Base-by-base conservation (phyloP, 768 basidiomycete species). In the Fomitopsis serialis region DNA sequence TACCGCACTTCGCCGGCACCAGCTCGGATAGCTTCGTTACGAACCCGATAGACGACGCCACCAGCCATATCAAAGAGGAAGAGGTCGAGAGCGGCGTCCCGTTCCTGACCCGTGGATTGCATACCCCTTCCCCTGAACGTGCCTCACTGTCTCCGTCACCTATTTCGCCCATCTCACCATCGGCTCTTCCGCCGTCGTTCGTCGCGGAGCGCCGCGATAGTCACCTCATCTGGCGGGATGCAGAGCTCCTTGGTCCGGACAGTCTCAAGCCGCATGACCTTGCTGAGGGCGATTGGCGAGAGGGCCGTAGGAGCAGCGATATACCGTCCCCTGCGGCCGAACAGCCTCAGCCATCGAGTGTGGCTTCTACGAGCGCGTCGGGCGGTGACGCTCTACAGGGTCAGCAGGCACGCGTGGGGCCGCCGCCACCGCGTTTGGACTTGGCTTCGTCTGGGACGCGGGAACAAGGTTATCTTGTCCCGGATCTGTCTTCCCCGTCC, bases 201-300 rank as follows among this genome's bases (percentile, higher is more conserved):
- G 11, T 37, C 1, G 34, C 50, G 3, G 23, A 19, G 2, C 65
- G 58, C n/a, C 48, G 53, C 19, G 42, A 61, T 42, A 63, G 66
- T 52, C 65, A 70, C 44, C 43, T 70, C 37, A 55, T 67, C 35
- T 76, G 77, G 74, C 67, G 71, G 40, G 75, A 76, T 47, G 74
- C 68, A 6, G 76, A 78, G 45, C 54, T 77, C 2, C 68, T 77
- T 23, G 75, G 75, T 10, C 75, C 76, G 1, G 75, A 77, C 50
- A 76, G 68, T 53, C 69, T 77, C 25, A 67, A 70, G 50, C 70
- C 66, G 9, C 65, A 70, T 48, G 75, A 77, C 55, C 69, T 76
- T 32, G 75, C 77, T 27, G 71, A 69, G 6, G 63, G 71, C 45
- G 48, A 68, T 54, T 75, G 69, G 62, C 55, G 48, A 15, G 56